These are phyloP conservation scores for Pseudisothecium myosuroides DNA, from an alignment of 225 moss, liverwort and hornwort genomes.

Conservation along the genomic window DNA sequence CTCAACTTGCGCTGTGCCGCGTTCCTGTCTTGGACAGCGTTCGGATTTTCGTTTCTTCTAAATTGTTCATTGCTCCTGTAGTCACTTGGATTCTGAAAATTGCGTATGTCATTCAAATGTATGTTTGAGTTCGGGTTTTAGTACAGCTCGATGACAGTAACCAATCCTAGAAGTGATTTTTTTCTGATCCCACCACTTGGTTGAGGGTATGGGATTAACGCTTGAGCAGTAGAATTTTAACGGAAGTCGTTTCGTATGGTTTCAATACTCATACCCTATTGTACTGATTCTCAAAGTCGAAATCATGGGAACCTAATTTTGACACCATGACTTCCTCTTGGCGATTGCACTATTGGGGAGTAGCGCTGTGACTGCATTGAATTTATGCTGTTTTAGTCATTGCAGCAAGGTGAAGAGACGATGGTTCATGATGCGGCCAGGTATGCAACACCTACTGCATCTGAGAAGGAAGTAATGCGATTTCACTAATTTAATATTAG, in stretches of 20 bases:
- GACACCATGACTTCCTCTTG: background rate
- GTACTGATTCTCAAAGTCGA: background rate
- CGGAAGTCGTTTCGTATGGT: background rate
- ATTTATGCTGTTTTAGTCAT: background rate
- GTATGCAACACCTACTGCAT: background rate
- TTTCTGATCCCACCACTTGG: background rate
- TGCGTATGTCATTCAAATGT: background rate
- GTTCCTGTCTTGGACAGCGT: background rate
- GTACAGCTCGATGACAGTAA: background rate
- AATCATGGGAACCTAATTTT: background rate
- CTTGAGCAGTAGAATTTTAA: background rate
- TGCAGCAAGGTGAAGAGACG: conserved; percentile 25
- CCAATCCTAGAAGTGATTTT: background rate
- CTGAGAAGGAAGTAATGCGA: background rate
- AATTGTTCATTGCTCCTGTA: background rate
- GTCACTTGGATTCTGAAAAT: background rate
- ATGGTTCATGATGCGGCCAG: conserved; percentile 15
- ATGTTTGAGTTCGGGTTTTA: background rate
- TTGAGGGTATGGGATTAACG: background rate
- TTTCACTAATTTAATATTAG: background rate
- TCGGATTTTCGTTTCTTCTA: background rate
- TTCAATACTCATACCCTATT: background rate
- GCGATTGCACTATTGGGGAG: background rate
- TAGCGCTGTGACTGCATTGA: background rate
- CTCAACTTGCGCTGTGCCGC: background rate